These are phyloP conservation scores for Phalaenopsis hybrid DNA, from an alignment of 116 monocot genomes.

Conservation along the genomic window DNA sequence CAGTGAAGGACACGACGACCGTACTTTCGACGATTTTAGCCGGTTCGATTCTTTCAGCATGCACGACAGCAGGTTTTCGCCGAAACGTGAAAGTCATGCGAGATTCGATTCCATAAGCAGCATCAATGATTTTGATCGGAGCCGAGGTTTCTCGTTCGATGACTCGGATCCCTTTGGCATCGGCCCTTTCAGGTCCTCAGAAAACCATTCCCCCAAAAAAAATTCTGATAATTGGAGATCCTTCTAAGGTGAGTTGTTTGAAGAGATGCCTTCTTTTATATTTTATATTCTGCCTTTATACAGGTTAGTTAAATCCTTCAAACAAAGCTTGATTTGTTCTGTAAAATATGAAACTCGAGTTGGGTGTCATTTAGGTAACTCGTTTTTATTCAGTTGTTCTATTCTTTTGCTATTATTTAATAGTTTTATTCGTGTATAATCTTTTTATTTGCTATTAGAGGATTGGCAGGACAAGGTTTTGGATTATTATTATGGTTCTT, in stretches of 20 bases:
- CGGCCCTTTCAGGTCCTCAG: conserved; percentile 70
- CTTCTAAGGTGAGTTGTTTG: conserved; percentile 25
- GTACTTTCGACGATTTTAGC: conserved; percentile 43
- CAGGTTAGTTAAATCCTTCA: background rate
- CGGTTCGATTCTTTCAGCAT: conserved; percentile 72
- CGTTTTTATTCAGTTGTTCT: background rate
- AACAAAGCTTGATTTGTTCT: background rate
- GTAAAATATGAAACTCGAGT: background rate
- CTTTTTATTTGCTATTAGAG: background rate
- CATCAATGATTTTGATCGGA: conserved; percentile 27
- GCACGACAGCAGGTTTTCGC: conserved; percentile 43
- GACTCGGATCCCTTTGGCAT: conserved; percentile 76
- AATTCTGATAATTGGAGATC: conserved; percentile 53
- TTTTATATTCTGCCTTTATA: background rate
- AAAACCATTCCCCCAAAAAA: conserved; percentile 34
- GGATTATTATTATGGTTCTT: background rate
- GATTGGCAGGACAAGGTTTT: background rate
- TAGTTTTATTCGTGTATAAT: background rate
- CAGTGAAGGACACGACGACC: conserved; percentile 40
- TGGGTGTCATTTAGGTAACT: background rate
- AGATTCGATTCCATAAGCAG: conserved; percentile 43
- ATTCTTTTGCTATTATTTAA: background rate
- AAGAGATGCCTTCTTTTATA: background rate
- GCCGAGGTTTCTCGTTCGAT: conserved; percentile 67
- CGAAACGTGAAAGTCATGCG: conserved; percentile 25